Evolutionary conservation across 176 grass and related monocot genomes (phyloP).

Genomic region (Cenchrus americanus): DNA sequence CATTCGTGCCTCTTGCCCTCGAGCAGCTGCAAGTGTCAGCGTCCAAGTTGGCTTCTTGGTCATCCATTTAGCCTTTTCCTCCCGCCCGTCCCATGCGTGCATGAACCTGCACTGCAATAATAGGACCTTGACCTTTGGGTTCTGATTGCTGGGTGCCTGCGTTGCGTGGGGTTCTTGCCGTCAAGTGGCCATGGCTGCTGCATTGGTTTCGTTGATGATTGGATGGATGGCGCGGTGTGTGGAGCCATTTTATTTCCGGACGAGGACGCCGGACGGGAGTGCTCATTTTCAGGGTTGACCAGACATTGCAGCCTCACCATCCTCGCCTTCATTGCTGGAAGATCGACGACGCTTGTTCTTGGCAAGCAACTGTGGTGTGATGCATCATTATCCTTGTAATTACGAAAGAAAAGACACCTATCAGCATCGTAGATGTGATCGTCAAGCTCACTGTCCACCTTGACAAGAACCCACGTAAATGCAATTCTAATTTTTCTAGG

Average conservation of each 20-base stretch:
- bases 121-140: neutral
- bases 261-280: neutral
- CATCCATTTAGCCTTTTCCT: neutral
- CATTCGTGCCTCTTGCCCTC: neutral
- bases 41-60: constrained; percentile 31
- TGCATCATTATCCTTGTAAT: neutral
- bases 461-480: no score
- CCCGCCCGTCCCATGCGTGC: neutral
- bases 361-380: no score
- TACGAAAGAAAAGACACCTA: neutral
- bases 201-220: neutral
- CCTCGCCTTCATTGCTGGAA: no score
- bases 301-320: neutral
- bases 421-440: no score
- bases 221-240: neutral
- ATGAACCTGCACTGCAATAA: neutral
- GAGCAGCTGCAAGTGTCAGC: neutral
- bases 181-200: constrained; percentile 21
- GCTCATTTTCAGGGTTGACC: neutral
- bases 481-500: no score
- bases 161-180: constrained; percentile 6
- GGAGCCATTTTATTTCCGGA: neutral
- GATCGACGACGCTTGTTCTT: no score
- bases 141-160: neutral
- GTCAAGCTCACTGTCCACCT: neutral